Evolutionary conservation across 2,329 filamentous ascomycete genomes (phyloP), one percentile per base, ranked within the genome.

Genomic region (Basipetospora chlamydospora): DNA sequence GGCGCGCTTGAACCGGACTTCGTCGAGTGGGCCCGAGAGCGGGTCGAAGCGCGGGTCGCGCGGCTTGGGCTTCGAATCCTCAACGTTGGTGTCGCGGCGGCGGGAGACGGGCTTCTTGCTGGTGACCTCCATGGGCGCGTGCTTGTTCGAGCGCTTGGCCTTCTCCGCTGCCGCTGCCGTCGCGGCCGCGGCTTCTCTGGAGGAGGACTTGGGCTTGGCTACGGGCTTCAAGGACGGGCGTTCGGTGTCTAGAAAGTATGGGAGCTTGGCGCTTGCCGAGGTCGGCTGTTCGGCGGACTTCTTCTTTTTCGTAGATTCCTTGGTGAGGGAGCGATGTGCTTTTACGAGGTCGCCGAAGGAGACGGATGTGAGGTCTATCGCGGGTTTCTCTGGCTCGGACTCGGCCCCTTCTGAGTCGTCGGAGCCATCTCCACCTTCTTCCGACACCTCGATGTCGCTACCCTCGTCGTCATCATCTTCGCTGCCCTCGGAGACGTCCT

Each of bases 41-140:
- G 77, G 69, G 43, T 90, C 84, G 61, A 98, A 98, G 35, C 90
- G 80, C 13, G 90, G 90, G 56, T 98, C 90, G 38, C 88, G 79
- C 15, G 66, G 47, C 28, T 37, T 83, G 39, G 70, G 66, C 11
- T 66, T 59, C 6, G 54, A 54, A 23, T 64, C 57, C 2, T 60
- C 57, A 4, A 93, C 63, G 13, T 90, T 77, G 20, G 38, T 39
- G 39, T 78, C 76, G 35, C 88, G 81, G 49, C 73, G 78, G 39
- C 90, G 80, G 2, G 80, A 78, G 17, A 98, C 90, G 35, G 82
- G 80, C 33, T 74, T 73, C 59, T 88, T 92, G 54, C 80, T 85
- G 2, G 85, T 77, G 52, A 85, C 73, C 41, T 90, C 77, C 29
- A 76, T 74, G 0, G 90, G 90, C 0, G 90, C 90, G 59, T 96